Evolutionary conservation across 495 filamentous ascomycete species (phyloP), one percentile per base, ranked within the genome.

Genomic region (Podospora australis): DNA sequence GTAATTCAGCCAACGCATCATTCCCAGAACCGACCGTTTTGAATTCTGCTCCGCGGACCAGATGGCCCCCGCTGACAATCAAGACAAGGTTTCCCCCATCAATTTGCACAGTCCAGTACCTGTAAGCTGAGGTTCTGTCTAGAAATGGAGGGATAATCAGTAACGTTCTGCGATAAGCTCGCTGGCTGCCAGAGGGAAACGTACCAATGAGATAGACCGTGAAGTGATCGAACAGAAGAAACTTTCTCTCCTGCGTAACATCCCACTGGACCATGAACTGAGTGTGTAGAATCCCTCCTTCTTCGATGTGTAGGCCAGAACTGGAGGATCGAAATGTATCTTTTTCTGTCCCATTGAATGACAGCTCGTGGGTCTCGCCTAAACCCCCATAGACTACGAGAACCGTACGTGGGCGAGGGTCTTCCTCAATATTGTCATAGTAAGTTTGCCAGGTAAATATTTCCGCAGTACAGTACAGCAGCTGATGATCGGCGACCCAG

Each of bases 401-500:
- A 2, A 85, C 67, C 21, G 79, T 85, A 9, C 41, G 50, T n/a
- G n/a, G n/a, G n/a, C n/a, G n/a, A n/a, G n/a, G n/a, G n/a, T n/a
- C n/a, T n/a, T n/a, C n/a, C n/a, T n/a, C n/a, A n/a, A n/a, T n/a
- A n/a, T n/a, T n/a, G 38, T 55, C 45, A 1, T 54, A 49, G 35
- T 43, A 59, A 50, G 71, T 74, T 6, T 72, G 57, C n/a, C 68
- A 73, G 1, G 83, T 87, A 46, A 87, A 87, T 22, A 88, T 73
- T 48, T 92, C 86, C 0, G 80, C 83, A 4, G 86, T 83, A 0
- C 83, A 88, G 66, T 90, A 90, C 4, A 88, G 64, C 16, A 91
- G 60, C 7, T 71, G 80, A 1, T 69, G 70, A n/a, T 76, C 77
- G 0, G 75, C 74, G 43, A 91, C 66, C 41, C 80, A 66, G 54